These are phyloP conservation scores for Coemansia sp. DNA, from an alignment of 192 early-diverging fungal species.

Conservation along the genomic window DNA sequence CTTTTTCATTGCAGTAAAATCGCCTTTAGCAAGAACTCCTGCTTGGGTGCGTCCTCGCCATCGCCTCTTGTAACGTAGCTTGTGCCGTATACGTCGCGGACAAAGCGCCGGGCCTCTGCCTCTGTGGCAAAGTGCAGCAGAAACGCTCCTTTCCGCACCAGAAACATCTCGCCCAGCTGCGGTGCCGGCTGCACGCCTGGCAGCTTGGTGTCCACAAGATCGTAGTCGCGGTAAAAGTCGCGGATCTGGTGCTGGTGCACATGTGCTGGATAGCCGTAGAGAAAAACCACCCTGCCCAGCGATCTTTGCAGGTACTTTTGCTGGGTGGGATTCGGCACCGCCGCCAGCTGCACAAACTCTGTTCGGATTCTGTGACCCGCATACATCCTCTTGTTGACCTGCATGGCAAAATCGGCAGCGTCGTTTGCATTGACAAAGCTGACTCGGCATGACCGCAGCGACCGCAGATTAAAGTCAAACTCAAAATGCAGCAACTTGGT, in stretches of 20 bases:
- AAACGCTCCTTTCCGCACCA: conserved; percentile 35
- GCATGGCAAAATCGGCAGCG: conserved; percentile 20
- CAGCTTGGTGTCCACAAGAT: conserved; percentile 36
- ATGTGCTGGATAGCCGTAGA: conserved; percentile 42
- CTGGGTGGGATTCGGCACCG: conserved; percentile 19
- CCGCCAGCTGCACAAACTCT: conserved; percentile 20
- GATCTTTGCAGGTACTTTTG: conserved; percentile 27
- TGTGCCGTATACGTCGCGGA: conserved; percentile 34
- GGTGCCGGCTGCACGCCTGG: conserved; percentile 46
- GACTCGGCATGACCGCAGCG: conserved; percentile 32
- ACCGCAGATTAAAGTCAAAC: conserved; percentile 25
- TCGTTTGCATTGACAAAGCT: conserved; percentile 20
- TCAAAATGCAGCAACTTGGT: conserved; percentile 35
- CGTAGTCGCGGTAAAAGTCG: conserved; percentile 31
- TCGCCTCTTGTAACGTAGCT: conserved; percentile 13
- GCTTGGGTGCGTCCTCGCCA: not conserved
- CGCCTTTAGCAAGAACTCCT: conserved; percentile 16
- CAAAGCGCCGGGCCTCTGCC: conserved; percentile 37
- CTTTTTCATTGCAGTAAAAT: conserved; percentile 17
- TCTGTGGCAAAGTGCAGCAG: conserved; percentile 34
- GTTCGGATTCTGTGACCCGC: conserved; percentile 15
- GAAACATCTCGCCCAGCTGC: conserved; percentile 26
- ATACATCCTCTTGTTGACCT: conserved; percentile 16
- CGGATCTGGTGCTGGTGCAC: conserved; percentile 30
- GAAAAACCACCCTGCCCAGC: conserved; percentile 30